These are phyloP conservation scores for Allium sativum DNA, from an alignment of 106 monocot species.

Conservation along the genomic window DNA sequence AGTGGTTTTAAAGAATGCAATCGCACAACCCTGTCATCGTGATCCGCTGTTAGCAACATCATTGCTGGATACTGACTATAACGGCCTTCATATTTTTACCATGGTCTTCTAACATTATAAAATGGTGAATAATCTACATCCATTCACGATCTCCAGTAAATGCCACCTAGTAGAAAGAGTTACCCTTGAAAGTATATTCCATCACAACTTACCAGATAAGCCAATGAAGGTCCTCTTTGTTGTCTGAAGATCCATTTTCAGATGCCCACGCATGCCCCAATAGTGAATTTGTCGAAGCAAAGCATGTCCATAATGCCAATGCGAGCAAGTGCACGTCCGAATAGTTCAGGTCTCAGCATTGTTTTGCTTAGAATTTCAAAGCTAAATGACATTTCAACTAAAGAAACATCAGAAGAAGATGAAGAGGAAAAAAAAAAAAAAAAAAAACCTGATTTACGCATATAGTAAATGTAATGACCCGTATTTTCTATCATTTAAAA, in stretches of 20 bases:
- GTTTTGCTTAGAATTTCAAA: not conserved
- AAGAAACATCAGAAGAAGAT: not conserved
- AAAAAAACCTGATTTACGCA: conserved; percentile 76
- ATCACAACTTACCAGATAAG: conserved; percentile 59
- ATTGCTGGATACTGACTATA: conserved; percentile 78
- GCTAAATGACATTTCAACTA: not conserved
- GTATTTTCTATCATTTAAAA: conserved; percentile 64
- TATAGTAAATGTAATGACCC: conserved; percentile 83
- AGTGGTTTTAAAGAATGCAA: conserved; percentile 86
- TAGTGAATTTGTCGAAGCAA: conserved; percentile 90
- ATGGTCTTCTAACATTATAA: conserved; percentile 83
- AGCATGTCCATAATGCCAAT: conserved; percentile 98
- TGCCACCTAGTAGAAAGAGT: not conserved
- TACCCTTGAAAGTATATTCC: not conserved
- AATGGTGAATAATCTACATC: conserved; percentile 88
- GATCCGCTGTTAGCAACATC: conserved; percentile 91
- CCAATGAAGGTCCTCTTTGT: conserved; percentile 72
- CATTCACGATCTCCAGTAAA: too few species aligned
- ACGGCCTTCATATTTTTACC: conserved; percentile 33
- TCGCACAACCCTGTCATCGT: conserved; percentile 97
- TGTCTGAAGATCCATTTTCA: conserved; percentile 86
- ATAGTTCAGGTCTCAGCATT: conserved; percentile 83
- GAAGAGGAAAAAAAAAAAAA: not conserved
- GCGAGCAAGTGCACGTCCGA: conserved; percentile 90
- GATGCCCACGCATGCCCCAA: conserved; percentile 80